phyloP scores from a whole-genome alignment of 2,329 filamentous ascomycete genomes.

The Periconia sp. region DNA sequence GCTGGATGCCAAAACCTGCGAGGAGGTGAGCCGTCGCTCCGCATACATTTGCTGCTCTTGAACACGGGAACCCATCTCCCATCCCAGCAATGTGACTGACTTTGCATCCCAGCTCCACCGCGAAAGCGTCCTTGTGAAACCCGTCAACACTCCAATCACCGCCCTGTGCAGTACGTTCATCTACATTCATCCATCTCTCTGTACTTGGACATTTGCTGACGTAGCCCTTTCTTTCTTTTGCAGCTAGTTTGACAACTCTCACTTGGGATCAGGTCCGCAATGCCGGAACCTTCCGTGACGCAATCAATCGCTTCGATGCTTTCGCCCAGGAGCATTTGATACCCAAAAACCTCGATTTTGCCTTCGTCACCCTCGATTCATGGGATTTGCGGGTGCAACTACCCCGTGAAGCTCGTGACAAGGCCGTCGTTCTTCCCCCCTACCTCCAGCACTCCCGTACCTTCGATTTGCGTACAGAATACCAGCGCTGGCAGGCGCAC shows the following conservation, averaged over 20 bases:
- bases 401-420: constrained; percentile 95
- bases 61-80: too few species aligned
- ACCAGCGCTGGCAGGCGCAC: constrained; percentile 97
- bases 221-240: constrained; percentile 18
- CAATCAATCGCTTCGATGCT: constrained; percentile 89
- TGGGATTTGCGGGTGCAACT: constrained; percentile 98
- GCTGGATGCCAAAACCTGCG: constrained; percentile 84
- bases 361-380: constrained; percentile 96
- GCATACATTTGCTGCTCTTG: too few species aligned
- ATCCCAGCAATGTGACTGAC: constrained; percentile 23
- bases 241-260: constrained; percentile 93
- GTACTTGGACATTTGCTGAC: constrained; percentile 28
- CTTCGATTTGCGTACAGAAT: constrained; percentile 95
- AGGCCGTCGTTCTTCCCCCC: constrained; percentile 91
- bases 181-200: background rate
- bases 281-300: constrained; percentile 95
- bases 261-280: constrained; percentile 99
- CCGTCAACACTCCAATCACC: constrained; percentile 97
- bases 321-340: constrained; percentile 92
- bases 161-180: constrained; percentile 87
- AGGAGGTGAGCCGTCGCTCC: constrained; percentile 66
- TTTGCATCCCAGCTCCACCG: constrained; percentile 72
- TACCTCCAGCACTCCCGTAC: constrained; percentile 98
- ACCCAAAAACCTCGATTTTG: constrained; percentile 91
- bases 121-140: constrained; percentile 95